Evolutionary conservation across 352 stramenopile species (phyloP), one percentile per base, ranked within the genome.

Genomic region (Globisporangium acanthophoron): DNA sequence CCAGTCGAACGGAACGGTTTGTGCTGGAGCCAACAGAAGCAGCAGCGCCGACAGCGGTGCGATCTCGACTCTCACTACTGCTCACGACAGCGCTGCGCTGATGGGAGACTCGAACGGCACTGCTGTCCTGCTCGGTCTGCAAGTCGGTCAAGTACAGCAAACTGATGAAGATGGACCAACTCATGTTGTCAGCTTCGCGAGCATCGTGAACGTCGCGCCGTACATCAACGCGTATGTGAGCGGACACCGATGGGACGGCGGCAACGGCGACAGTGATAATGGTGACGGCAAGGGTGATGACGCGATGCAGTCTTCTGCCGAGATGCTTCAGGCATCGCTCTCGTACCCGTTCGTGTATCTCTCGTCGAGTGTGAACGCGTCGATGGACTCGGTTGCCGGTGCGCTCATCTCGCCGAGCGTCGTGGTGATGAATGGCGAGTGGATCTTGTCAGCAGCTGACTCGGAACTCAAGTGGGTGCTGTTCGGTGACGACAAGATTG

Each of bases 381-480:
- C 52, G 3, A 8, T 73, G 54, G 72, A 24, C 53, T 72, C 56
- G 46, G 29, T 45, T 56, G 44, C 46, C 13, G 51, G 16, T 5
- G 52, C 40, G 21, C 18, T 7, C 56, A 56, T 61, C 39, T 43
- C 44, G 6, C 18, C 45, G 27, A 33, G 3, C 1, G 7, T 58
- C 16, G n/a, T 58, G 3, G 27, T 52, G 41, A 37, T 15, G 15
- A 58, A 52, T 9, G 27, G 40, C 9, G 29, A 58, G 12, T 58
- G 53, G 53, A 35, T 58, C 11, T 1, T 15, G 1, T 27, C 39
- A 2, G n/a, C 15, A 3, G 6, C 16, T 1, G 13, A 35, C 13
- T 5, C 40, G 40, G 18, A 15, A 7, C 3, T 57, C 16, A n/a
- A 50, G 1, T 58, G 52, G 52, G 52, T 41, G 27, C 40, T 58